Conservation (phyloP, 176 grass and related monocot species). For the Carex kokanica region DNA sequence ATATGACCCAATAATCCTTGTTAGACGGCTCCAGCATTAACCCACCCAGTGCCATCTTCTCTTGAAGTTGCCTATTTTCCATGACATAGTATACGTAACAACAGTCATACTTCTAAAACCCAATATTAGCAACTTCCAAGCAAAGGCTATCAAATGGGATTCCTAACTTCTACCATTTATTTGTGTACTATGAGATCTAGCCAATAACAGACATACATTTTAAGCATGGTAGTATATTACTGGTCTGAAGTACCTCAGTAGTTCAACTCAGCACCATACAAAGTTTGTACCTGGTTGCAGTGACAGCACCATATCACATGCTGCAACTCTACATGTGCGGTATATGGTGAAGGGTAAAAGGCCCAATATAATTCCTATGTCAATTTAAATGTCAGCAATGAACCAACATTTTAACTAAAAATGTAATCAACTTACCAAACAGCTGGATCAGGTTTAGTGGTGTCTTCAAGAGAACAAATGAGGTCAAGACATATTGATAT, state of each 20-base stretch:
- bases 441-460: constrained; percentile 24
- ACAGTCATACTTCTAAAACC: background rate
- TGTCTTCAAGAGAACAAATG: constrained; percentile 54
- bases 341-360: background rate
- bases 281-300: background rate
- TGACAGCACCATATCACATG: background rate
- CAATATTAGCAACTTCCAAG: background rate
- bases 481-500: constrained; percentile 65
- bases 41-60: constrained; percentile 83
- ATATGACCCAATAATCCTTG: constrained; percentile 88
- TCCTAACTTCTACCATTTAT: background rate
- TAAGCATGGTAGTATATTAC: background rate
- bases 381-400: background rate
- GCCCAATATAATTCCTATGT: background rate
- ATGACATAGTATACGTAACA: constrained; percentile 4
- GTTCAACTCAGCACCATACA: background rate
- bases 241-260: background rate
- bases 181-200: background rate
- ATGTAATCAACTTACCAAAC: constrained; percentile 52
- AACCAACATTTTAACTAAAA: background rate
- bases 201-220: background rate
- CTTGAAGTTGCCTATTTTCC: constrained; percentile 63
- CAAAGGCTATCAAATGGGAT: background rate
- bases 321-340: background rate
- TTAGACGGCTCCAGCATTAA: constrained; percentile 71